Evolutionary conservation across 2,329 filamentous ascomycete species (phyloP).

Genomic region (Colletotrichum salicis): DNA sequence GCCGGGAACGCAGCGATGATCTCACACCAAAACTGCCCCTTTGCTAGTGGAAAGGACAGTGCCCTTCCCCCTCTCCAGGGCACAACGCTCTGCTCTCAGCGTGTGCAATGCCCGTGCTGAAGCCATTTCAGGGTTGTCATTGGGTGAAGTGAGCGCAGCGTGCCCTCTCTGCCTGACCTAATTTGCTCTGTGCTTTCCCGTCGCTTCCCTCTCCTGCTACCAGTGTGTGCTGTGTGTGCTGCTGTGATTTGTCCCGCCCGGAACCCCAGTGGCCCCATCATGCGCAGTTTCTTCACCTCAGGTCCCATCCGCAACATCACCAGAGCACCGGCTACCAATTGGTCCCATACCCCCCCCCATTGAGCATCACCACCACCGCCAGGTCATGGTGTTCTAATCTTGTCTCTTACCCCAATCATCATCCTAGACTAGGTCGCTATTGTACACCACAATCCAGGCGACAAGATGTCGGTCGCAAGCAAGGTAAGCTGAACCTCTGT

Average conservation of each 20-base stretch:
- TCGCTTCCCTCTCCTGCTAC: not conserved
- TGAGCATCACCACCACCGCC: constrained; percentile 35
- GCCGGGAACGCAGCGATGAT: constrained; percentile 18
- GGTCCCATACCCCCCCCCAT: constrained; percentile 33
- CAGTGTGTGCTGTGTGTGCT: not conserved
- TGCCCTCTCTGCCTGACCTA: constrained; percentile 30
- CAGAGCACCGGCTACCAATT: constrained; percentile 32
- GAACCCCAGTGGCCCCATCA: constrained; percentile 33
- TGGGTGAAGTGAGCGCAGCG: constrained; percentile 12
- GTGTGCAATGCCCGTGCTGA: constrained; percentile 2
- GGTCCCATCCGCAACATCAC: constrained; percentile 32
- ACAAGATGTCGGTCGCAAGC: constrained; percentile 40
- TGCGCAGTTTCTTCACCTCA: constrained; percentile 38
- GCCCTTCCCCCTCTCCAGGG: not conserved
- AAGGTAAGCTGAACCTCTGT: constrained; percentile 32
- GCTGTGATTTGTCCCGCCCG: constrained; percentile 32
- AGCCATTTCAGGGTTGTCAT: constrained; percentile 4
- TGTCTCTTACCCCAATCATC: constrained; percentile 37
- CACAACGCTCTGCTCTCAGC: not conserved
- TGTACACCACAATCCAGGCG: constrained; percentile 39
- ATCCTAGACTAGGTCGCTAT: constrained; percentile 40
- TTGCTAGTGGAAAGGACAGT: not conserved
- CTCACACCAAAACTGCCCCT: constrained; percentile 8
- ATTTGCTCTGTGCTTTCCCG: constrained; percentile 30
- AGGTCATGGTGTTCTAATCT: constrained; percentile 39